Percentiles rank a stretch among this genome's conserved stretches.
Evolutionary conservation across 495 filamentous ascomycete genomes (phyloP).

Genomic region (Parathielavia appendiculata): DNA sequence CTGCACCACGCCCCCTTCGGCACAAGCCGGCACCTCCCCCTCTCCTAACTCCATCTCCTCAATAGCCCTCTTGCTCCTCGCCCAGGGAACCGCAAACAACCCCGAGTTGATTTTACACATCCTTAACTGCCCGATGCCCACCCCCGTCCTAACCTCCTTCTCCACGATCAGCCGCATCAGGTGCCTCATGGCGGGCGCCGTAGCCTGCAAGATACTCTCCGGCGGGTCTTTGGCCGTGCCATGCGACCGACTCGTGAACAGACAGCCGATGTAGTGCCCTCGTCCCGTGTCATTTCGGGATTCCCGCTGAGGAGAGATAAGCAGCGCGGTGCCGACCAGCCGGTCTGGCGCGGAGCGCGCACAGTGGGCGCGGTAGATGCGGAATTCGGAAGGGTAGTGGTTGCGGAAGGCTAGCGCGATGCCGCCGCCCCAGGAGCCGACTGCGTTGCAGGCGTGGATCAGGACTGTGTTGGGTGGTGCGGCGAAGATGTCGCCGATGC

Average conservation of each 20-base stretch:
- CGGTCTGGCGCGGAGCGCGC: constrained; percentile 5
- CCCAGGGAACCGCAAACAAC: constrained; percentile 29
- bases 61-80: constrained; percentile 16
- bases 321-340: constrained; percentile 24
- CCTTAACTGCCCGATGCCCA: constrained; percentile 19
- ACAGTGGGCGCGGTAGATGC: constrained; percentile 23
- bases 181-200: constrained; percentile 20
- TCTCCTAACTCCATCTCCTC: constrained; percentile 19
- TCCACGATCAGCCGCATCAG: constrained; percentile 22
- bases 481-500: constrained; percentile 24
- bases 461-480: constrained; percentile 26
- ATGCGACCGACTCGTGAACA: constrained; percentile 25
- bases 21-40: constrained; percentile 15
- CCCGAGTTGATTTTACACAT: constrained; percentile 31
- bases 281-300: not conserved
- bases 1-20: constrained; percentile 4
- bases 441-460: constrained; percentile 31
- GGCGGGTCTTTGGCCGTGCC: constrained; percentile 20
- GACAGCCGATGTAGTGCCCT: constrained; percentile 29
- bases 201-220: constrained; percentile 17
- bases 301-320: constrained; percentile 16
- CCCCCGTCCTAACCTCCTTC: constrained; percentile 1
- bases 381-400: constrained; percentile 22
- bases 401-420: constrained; percentile 24
- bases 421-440: constrained; percentile 26